These are phyloP conservation scores for Glycine tomentella DNA, from an alignment of 306 rosid species.

Conservation along the genomic window DNA sequence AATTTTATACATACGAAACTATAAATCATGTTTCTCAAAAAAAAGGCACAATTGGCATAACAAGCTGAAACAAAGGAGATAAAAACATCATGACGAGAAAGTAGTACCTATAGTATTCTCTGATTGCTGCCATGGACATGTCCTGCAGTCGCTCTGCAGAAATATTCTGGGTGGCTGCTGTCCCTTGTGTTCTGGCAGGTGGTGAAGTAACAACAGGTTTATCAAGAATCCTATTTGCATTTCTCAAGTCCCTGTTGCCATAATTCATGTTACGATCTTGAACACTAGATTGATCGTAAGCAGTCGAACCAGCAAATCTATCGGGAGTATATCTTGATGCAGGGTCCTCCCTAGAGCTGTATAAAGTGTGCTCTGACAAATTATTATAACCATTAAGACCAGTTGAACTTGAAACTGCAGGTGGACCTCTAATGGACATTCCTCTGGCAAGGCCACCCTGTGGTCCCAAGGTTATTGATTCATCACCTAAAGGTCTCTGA, in stretches of 20 bases:
- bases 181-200: constrained; percentile 57
- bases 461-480: constrained; percentile 88
- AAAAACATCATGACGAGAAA: constrained; percentile 18
- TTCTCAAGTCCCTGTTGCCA: constrained; percentile 64
- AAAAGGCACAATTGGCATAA: constrained; percentile 20
- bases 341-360: constrained; percentile 65
- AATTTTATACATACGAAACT: not conserved
- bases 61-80: constrained; percentile 27
- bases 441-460: constrained; percentile 97
- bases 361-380: constrained; percentile 52
- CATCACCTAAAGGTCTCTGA: constrained; percentile 72
- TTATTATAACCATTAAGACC: constrained; percentile 71
- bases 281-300: constrained; percentile 64
- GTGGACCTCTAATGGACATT: constrained; percentile 87
- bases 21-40: not conserved
- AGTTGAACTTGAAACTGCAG: constrained; percentile 54
- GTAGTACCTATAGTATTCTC: constrained; percentile 82
- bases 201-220: constrained; percentile 58
- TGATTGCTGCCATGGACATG: constrained; percentile 79
- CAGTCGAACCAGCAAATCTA: constrained; percentile 61
- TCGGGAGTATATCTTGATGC: constrained; percentile 57
- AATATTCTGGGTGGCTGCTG: constrained; percentile 50
- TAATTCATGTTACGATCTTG: constrained; percentile 63
- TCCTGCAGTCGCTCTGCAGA: constrained; percentile 55
- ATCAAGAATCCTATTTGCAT: constrained; percentile 58